Base-by-base conservation (phyloP, 805 yeast species). In the Brettanomyces bruxellensis region DNA sequence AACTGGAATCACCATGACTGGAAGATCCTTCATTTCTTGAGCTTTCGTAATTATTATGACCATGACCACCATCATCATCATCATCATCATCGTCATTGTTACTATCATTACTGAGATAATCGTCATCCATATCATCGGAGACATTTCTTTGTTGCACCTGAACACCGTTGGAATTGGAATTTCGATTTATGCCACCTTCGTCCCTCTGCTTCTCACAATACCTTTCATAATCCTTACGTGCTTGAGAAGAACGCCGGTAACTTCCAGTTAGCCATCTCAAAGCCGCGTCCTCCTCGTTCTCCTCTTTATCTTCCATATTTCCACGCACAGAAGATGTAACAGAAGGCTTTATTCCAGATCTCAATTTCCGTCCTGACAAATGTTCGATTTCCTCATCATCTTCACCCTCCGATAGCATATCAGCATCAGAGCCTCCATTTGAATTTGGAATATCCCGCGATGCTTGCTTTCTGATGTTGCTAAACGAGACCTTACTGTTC, bases 231-330 rank as follows among this genome's bases (percentile, higher is more conserved):
- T 48, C 46, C 14, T 32, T 38, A 7, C 4, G 41, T 25, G 36
- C 46, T 36, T 59, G 61, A 2, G 69, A 64, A 47, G 55, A 59
- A 13, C 67, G 51, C 47, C 68, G 55, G 45, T 65, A 65, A 37
- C 70, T 72, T 13, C 67, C 71, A 7, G 75, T 64, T 40, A 75
- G 54, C 39, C 77, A 56, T 4, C 55, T 54, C 25, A 75, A 52
- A 3, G 70, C 59, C 0, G 55, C 55, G 12, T 47, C 54, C 22
- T 47, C 53, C 5, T 47, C 51, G 13, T 41, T 49, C n/a, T 42
- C 49, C 28, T 32, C 40, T 11, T 18, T 35, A 6, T 35, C 38
- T 35, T 7, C 8, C n/a, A 2, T 12, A n/a, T 35, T 35, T 18
- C 8, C 38, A 7, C 7, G 11, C 11, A 6, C 32, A 28, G 11